Percentiles rank a stretch among this genome's conserved stretches.
Conservation (phyloP, 805 yeast genomes). For the Teunomyces stri region DNA sequence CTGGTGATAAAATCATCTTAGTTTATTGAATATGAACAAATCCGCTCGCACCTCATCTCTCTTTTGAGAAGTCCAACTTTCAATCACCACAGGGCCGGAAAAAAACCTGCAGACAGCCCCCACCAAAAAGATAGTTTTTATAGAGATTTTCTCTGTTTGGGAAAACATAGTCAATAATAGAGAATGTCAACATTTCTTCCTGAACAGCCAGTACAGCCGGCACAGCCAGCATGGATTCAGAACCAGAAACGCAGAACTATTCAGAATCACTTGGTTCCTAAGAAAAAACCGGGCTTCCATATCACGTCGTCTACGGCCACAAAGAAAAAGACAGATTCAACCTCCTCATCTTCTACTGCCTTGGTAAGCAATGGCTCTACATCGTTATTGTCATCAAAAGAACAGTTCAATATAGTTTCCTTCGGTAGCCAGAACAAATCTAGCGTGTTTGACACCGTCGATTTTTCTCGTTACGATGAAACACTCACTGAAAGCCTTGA, state of each 20-base stretch:
- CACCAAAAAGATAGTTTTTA: neutral
- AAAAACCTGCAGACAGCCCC: too few relatives aligned
- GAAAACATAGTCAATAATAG: neutral
- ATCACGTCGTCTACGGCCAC: conserved; percentile 20
- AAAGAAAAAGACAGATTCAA: conserved; percentile 9
- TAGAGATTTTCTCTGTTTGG: neutral
- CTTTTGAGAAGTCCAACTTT: neutral
- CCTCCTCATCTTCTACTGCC: conserved; percentile 4
- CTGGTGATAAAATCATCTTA: conserved; percentile 65
- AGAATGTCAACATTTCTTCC: neutral
- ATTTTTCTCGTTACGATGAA: conserved; percentile 24
- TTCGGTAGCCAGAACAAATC: conserved; percentile 32
- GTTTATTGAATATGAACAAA: neutral
- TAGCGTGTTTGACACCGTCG: conserved; percentile 21
- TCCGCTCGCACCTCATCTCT: neutral
- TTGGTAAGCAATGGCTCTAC: conserved; percentile 1
- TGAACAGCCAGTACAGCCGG: conserved; percentile 10
- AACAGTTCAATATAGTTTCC: conserved; percentile 34
- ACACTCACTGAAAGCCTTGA: conserved; percentile 31
- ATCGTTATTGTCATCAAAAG: conserved; percentile 7
- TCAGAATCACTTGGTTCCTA: conserved; percentile 42
- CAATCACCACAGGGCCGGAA: neutral
- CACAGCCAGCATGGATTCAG: conserved; percentile 35
- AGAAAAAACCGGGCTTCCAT: conserved; percentile 40
- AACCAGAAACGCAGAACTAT: conserved; percentile 34